Base-by-base conservation (phyloP, 257 asterid genomes). In the Scutellaria minor region DNA sequence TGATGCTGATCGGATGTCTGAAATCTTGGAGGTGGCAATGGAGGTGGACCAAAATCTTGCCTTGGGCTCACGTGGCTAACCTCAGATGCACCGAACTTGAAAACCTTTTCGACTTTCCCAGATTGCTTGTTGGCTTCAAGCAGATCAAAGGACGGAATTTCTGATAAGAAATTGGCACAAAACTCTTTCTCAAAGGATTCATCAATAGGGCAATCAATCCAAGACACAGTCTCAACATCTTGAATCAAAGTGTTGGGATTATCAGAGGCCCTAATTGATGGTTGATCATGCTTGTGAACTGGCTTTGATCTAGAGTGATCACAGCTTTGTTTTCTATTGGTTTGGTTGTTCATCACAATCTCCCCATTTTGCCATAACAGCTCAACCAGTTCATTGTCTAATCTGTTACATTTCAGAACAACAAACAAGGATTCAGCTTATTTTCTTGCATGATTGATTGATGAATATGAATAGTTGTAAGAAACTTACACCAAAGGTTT, bases 281-380 rank as follows among this genome's bases (percentile, higher is more conserved):
- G 11, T 62, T 73, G 82, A 55, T 72, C 72, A 18, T 60, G 64
- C 57, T 75, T 57, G 60, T 62, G n/a, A 31, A 44, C n/a, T 61
- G 76, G 89, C 53, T 81, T 86, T 12, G 75, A 39, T 20, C 81
- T 80, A 45, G 51, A 42, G 44, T 72, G 63, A 45, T 72, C 84
- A 46, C n/a, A 45, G 18, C 66, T 65, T 53, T 81, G 73, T 67
- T 83, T 89, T 69, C 80, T 72, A 20, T 77, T 83, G 66, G 64
- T 84, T 68, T 90, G 98, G 75, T 78, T 85, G 55, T 87, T 82
- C 71, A 88, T 60, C 14, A 92, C 89, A 11, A 88, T 86, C 62
- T 90, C 95, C 20, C 98, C 98, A 74, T 92, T 86, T 61, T 86
- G 88, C 98, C 97, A 92, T 14, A 87, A 75, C 75, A 92, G 88